Percentiles rank a stretch among this genome's conserved stretches.
These are phyloP conservation scores for Breynia disticha DNA, from an alignment of 441 rosid species.

Conservation along the genomic window DNA sequence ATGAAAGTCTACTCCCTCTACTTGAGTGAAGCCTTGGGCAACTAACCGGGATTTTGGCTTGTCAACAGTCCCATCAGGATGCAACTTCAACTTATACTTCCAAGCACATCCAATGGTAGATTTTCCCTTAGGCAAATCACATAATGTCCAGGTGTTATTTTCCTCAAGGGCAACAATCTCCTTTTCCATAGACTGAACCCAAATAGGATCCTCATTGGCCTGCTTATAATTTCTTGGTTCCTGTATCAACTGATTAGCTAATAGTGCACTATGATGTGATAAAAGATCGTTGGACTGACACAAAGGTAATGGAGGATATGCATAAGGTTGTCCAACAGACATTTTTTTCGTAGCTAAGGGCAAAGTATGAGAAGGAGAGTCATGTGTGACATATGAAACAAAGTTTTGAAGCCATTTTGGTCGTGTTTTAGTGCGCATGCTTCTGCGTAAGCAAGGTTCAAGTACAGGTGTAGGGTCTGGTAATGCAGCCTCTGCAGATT, in stretches of 20 bases:
- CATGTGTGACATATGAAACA: too few relatives aligned
- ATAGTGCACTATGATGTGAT: background rate
- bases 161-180: background rate
- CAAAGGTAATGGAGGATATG: background rate
- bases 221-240: background rate
- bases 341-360: too few relatives aligned
- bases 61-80: background rate
- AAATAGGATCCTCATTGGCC: background rate
- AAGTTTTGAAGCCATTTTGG: too few relatives aligned
- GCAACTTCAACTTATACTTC: background rate
- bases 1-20: background rate
- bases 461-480: too few relatives aligned
- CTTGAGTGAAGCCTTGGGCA: background rate
- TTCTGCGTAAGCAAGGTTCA: too few relatives aligned
- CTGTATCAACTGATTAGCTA: too few relatives aligned
- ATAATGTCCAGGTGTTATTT: background rate
- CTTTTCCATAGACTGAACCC: background rate
- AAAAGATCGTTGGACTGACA: background rate
- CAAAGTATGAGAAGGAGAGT: too few relatives aligned
- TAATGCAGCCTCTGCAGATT: too few relatives aligned
- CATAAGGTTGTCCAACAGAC: background rate
- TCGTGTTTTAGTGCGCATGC: too few relatives aligned
- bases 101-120: background rate
- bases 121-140: background rate
- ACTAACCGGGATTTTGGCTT: background rate